These are phyloP conservation scores for Fusarium sp. DNA, from an alignment of 2,329 filamentous ascomycete species.

Conservation along the genomic window DNA sequence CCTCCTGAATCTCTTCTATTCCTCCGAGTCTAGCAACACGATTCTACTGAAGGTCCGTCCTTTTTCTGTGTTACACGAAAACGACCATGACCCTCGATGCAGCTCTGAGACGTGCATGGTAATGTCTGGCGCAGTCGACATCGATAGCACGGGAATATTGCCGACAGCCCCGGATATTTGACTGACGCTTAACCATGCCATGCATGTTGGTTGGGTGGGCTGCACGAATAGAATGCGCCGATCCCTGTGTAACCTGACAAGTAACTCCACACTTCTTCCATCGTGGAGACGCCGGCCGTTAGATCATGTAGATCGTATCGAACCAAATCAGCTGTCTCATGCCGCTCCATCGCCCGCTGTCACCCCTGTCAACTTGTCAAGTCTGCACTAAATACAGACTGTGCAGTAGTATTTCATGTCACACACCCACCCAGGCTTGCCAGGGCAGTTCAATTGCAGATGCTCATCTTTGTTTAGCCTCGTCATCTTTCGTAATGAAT, in stretches of 20 bases:
- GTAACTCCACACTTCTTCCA: constrained; percentile 14
- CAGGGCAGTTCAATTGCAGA: background rate
- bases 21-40: background rate
- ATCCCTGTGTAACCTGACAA: constrained; percentile 39
- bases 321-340: constrained; percentile 8
- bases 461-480: background rate
- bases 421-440: background rate
- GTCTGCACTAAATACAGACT: background rate
- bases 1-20: background rate
- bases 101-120: constrained; percentile 10
- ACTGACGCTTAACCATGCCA: constrained; percentile 7
- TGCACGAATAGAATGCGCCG: constrained; percentile 10
- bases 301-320: constrained; percentile 7
- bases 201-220: constrained; percentile 10
- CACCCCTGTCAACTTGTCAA: constrained; percentile 18
- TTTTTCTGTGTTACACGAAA: background rate
- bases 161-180: constrained; percentile 18
- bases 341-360: constrained; percentile 3
- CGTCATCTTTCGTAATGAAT: constrained; percentile 16
- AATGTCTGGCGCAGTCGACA: constrained; percentile 2
- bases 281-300: constrained; percentile 22
- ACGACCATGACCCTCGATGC: background rate
- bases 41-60: background rate
- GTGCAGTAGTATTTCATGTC: background rate
- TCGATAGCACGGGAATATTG: constrained; percentile 12